Conservation (phyloP, 495 filamentous ascomycete genomes). For the Lepraria neglecta region DNA sequence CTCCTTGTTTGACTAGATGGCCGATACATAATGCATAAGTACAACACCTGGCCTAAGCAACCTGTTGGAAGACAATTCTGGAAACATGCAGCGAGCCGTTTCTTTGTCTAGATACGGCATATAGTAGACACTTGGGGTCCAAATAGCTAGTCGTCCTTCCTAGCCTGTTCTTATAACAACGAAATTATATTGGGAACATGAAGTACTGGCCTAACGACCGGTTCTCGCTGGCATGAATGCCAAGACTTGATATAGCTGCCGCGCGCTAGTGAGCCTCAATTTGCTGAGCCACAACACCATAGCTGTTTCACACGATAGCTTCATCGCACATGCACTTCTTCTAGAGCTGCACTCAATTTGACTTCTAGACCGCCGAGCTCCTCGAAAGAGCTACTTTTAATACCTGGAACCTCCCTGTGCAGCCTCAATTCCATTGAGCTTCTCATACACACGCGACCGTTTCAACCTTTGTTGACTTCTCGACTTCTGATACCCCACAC, state of each 20-base stretch:
- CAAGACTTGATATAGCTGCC: neutral
- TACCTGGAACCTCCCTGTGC: neutral
- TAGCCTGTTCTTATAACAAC: no score
- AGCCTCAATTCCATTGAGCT: neutral
- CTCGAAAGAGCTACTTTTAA: neutral
- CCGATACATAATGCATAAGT: neutral
- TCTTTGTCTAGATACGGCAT: no score
- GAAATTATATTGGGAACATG: no score
- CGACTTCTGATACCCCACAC: neutral
- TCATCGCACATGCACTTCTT: neutral
- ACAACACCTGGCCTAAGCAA: neutral
- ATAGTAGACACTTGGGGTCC: no score
- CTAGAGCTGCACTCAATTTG: neutral
- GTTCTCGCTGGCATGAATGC: neutral
- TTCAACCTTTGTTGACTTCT: neutral
- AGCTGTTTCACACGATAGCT: neutral
- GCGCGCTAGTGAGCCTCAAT: neutral
- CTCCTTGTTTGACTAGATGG: conserved; percentile 15
- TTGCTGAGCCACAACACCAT: conserved; percentile 4
- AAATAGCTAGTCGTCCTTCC: no score
- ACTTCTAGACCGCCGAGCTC: neutral
- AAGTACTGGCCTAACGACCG: no score
- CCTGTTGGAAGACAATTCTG: no score
- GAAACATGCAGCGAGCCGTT: no score
- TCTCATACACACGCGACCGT: neutral